A percentile compares a stretch with the other conserved stretches of the same genome.
phyloP scores from a whole-genome alignment of 2,329 filamentous ascomycete species.

The Sporothrix brunneoviolacea region DNA sequence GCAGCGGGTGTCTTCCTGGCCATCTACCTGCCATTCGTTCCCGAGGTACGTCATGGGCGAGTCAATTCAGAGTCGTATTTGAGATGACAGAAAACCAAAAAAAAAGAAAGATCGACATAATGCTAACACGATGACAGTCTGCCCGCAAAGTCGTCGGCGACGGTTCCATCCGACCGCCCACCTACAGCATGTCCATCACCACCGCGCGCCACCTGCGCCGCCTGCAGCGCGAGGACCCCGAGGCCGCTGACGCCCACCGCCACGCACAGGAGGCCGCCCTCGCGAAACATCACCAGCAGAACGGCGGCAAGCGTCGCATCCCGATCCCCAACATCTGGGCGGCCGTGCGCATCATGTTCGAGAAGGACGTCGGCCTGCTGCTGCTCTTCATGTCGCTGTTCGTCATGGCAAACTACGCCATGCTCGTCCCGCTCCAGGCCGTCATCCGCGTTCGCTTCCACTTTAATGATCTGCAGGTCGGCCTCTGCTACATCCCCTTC shows the following conservation, averaged over 20 bases:
- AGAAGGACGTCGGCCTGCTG: slow-evolving; percentile 29
- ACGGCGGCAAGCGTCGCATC: slow-evolving; percentile 19
- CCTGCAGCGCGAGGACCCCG: slow-evolving; percentile 5
- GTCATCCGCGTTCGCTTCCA: slow-evolving; percentile 27
- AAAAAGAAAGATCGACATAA: neutral
- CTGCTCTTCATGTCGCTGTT: slow-evolving; percentile 30
- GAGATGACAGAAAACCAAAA: neutral
- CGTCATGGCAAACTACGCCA: slow-evolving; percentile 29
- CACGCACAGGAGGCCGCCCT: slow-evolving; percentile 9
- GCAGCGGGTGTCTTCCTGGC: slow-evolving; percentile 28
- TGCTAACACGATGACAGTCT: slow-evolving; percentile 19
- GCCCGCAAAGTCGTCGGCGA: slow-evolving; percentile 39
- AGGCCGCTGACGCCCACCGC: slow-evolving; percentile 12
- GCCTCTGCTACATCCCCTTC: slow-evolving; percentile 36
- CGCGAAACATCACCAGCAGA: slow-evolving; percentile 13
- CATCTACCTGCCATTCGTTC: slow-evolving; percentile 23
- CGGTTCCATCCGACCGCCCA: slow-evolving; percentile 34
- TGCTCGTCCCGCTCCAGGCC: slow-evolving; percentile 28
- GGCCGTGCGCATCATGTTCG: slow-evolving; percentile 27
- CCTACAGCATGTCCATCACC: slow-evolving; percentile 20
- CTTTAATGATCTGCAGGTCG: slow-evolving; percentile 34
- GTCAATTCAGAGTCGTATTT: too few relatives aligned
- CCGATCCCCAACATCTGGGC: slow-evolving; percentile 27
- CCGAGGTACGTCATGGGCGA: slow-evolving; percentile 17
- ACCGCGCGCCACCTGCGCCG: slow-evolving; percentile 14